Evolutionary conservation across 345 rosid genomes (phyloP), one percentile per base, ranked within the genome.

Genomic region (Cardamine occulta): DNA sequence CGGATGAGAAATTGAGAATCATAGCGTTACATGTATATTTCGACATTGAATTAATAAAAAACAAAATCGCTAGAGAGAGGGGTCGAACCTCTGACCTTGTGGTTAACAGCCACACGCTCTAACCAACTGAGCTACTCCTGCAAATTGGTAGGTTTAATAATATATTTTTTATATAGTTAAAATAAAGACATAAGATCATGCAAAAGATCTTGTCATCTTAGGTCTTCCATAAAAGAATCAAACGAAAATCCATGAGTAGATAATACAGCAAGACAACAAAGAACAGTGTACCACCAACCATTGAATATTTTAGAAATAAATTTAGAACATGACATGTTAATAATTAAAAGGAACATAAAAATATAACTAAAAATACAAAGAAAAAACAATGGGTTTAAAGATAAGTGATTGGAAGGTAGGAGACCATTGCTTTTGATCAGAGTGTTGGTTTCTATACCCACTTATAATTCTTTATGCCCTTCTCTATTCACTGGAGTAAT

Each of bases 71-170:
- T 84, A 81, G 87, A 91, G 76, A 87, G 85, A 90, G 89, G 88
- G 88, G 79, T 93, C 72, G 91, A 93, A 93, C 93, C 93, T 88
- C 84, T 90, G 86, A 89, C 97, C 91, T 90, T 90, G 89, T 85
- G 90, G 94, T 93, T 89, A 89, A 89, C 87, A 88, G 89, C 96
- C 90, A 88, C 91, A 89, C 89, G 90, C 88, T 88, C 96, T 89
- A 88, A 77, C 94, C 97, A 87, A 83, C 91, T 89, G 97, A 93
- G 92, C 95, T 87, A 89, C 75, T 88, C 93, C 93, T 86, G 93
- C 93, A 6, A 0, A 0, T 3, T 57, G 39, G 0, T 26, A 0
- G 0, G 0, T 0, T 3, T 1, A 24, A 2, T 13, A 51, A 51
- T 1, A 11, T 0, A 4, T 3, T 0, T 5, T 6, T 8, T 15